phyloP scores from a whole-genome alignment of 179 eudicot genomes.

The Corrigiola litoralis region DNA sequence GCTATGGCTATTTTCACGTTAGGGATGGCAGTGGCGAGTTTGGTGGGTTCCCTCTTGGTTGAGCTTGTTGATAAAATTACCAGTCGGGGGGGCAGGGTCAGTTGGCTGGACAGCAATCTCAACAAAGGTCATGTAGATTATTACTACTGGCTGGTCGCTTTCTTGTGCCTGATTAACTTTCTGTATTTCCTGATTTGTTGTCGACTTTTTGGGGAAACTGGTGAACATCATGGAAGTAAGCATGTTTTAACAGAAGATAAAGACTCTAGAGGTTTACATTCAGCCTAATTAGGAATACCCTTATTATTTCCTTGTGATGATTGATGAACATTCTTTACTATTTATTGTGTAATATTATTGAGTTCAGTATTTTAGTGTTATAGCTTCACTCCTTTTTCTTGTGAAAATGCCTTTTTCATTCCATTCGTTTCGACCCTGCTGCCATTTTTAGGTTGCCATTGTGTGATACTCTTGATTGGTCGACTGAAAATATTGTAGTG shows the following conservation, averaged over 20 bases:
- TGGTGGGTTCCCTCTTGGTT: conserved; percentile 30
- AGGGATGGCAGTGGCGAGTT: conserved; percentile 29
- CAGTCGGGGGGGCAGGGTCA: conserved; percentile 24
- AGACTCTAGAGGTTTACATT: neutral
- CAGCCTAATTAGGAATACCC: too few species aligned
- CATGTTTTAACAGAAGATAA: neutral
- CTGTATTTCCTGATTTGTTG: conserved; percentile 30
- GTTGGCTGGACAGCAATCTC: conserved; percentile 43
- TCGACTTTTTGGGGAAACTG: conserved; percentile 27
- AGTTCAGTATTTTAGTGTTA: too few species aligned
- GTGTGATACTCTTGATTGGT: too few species aligned
- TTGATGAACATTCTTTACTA: too few species aligned
- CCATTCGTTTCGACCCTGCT: too few species aligned
- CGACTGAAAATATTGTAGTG: too few species aligned
- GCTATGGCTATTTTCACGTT: conserved; percentile 30
- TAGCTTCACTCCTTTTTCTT: too few species aligned
- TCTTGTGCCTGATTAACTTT: conserved; percentile 24
- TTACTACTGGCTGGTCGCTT: conserved; percentile 39
- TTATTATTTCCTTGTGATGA: too few species aligned
- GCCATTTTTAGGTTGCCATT: too few species aligned
- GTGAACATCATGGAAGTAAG: neutral
- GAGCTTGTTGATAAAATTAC: conserved; percentile 24
- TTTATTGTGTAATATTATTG: neutral
- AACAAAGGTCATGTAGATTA: conserved; percentile 49
- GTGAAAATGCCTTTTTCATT: too few species aligned